Percentiles rank a stretch among this genome's conserved stretches.
Conservation (phyloP, 2,329 filamentous ascomycete genomes). For the Sphaceloma murrayae region DNA sequence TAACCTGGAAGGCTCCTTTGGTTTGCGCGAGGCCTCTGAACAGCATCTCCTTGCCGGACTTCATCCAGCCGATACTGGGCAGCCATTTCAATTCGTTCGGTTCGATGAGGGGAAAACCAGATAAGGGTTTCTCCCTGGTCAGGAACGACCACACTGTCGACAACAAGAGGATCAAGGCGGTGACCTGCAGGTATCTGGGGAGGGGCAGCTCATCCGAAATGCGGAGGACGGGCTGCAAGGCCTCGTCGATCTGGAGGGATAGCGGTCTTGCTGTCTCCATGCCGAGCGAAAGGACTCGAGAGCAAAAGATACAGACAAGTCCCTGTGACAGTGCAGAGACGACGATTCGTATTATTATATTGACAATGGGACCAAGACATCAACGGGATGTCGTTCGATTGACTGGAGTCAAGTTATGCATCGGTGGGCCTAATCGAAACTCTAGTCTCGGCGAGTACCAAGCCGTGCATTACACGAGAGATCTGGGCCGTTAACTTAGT, state of each 20-base stretch:
- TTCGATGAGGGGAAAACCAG: slow-evolving; percentile 16
- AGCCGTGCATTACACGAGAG: no score
- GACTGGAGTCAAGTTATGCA: no score
- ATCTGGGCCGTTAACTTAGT: no score
- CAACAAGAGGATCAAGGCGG: slow-evolving; percentile 1
- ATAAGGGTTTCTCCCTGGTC: slow-evolving; percentile 13
- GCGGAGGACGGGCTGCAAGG: slow-evolving; percentile 7
- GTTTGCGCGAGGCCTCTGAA: slow-evolving; percentile 6
- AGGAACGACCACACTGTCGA: slow-evolving; percentile 15
- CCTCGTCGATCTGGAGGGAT: slow-evolving; percentile 1
- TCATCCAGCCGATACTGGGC: slow-evolving; percentile 14
- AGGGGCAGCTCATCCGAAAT: slow-evolving; percentile 8
- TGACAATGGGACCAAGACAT: no score
- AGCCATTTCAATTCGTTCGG: slow-evolving; percentile 14
- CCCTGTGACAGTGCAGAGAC: no score
- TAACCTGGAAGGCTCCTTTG: slow-evolving; percentile 20
- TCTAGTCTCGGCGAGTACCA: no score
- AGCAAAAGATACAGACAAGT: no score
- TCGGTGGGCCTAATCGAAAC: no score
- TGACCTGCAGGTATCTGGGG: slow-evolving; percentile 3
- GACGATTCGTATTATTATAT: no score
- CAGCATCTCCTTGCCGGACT: slow-evolving; percentile 15
- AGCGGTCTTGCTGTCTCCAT: slow-evolving; percentile 4
- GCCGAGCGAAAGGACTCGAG: not conserved
- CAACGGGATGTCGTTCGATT: no score